Evolutionary conservation across 192 early-diverging fungal genomes (phyloP).

Genomic region (Entomortierella parvispora): DNA sequence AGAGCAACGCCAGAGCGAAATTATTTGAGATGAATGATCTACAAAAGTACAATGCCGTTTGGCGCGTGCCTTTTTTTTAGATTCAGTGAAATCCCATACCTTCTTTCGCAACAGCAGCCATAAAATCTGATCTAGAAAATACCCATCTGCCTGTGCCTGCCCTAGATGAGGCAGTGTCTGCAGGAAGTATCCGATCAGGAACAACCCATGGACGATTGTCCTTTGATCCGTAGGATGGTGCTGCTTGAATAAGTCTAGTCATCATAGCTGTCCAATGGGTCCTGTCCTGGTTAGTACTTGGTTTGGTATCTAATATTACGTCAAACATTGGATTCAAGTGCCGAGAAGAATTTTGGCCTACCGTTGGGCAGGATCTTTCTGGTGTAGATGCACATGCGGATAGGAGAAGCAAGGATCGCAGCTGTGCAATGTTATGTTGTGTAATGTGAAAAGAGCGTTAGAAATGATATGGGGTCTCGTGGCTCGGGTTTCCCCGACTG

Average conservation of each 20-base stretch:
- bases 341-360: neutral
- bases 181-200: slow-evolving; percentile 24
- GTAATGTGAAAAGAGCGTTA: neutral
- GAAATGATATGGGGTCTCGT: no score
- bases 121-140: neutral
- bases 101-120: neutral
- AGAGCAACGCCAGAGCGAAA: no score
- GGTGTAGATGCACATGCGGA: slow-evolving; percentile 25
- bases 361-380: slow-evolving; percentile 24
- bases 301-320: no score
- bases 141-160: slow-evolving; percentile 27
- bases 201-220: slow-evolving; percentile 22
- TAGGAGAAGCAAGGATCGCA: slow-evolving; percentile 16
- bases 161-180: neutral
- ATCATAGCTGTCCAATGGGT: slow-evolving; percentile 18
- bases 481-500: no score
- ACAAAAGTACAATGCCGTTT: no score
- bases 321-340: neutral
- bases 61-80: no score
- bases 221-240: neutral
- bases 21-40: no score
- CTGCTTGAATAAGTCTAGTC: slow-evolving; percentile 33
- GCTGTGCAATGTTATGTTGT: neutral
- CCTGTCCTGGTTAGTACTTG: neutral
- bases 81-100: no score